Percentiles rank a stretch among this genome's conserved stretches.
Conservation (phyloP, 2,329 filamentous ascomycete species). For the Bipolaris cookei region DNA sequence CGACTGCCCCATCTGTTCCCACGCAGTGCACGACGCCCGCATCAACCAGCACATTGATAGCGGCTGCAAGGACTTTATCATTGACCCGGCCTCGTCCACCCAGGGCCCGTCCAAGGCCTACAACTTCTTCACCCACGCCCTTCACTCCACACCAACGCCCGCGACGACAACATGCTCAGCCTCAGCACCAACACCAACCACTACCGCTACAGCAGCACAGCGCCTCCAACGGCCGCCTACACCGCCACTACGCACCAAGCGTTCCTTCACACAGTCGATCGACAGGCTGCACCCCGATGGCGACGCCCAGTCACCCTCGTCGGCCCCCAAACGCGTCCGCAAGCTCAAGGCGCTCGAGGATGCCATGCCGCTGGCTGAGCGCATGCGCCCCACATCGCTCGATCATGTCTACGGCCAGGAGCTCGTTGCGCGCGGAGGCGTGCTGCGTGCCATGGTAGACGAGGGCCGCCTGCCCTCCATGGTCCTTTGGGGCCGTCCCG, state of each 20-base stretch:
- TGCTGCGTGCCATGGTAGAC: conserved; percentile 85
- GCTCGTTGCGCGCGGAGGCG: conserved; percentile 81
- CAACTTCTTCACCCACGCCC: conserved; percentile 63
- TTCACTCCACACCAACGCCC: conserved; percentile 40
- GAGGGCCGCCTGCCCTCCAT: conserved; percentile 87
- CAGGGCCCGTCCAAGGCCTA: conserved; percentile 47
- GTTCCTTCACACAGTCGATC: conserved; percentile 29
- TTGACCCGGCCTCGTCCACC: conserved; percentile 52
- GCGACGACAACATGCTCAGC: conserved; percentile 11
- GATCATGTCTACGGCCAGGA: conserved; percentile 92
- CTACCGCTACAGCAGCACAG: conserved; percentile 1
- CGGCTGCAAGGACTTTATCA: conserved; percentile 71
- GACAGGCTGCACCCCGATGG: conserved; percentile 25
- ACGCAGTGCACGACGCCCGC: conserved; percentile 70
- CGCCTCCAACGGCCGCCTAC: conserved; percentile 33
- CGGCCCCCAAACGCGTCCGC: conserved; percentile 63
- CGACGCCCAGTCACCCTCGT: conserved; percentile 29
- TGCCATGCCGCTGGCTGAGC: conserved; percentile 85
- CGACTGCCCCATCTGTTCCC: conserved; percentile 81
- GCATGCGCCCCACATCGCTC: conserved; percentile 84
- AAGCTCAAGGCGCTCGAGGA: conserved; percentile 64
- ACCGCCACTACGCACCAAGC: conserved; percentile 36
- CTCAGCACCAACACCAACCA: conserved; percentile 30
- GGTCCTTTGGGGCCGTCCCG: conserved; percentile 87
- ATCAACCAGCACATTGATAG: conserved; percentile 96